Conservation (phyloP, 805 yeast species). For the Jamesozyma spencerorum region DNA sequence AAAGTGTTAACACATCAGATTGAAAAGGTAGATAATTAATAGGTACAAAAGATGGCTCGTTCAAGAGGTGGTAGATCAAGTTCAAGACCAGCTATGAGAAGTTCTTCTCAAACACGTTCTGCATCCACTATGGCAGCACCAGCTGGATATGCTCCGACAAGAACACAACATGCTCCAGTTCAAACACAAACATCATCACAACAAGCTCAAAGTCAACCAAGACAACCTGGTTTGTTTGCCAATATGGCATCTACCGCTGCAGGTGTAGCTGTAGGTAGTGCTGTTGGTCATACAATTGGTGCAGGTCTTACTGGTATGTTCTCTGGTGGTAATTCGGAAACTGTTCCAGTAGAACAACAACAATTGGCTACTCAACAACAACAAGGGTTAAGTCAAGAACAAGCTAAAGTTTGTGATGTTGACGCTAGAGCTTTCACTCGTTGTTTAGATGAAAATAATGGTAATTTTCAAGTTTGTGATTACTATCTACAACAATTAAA, state of each 20-base stretch:
- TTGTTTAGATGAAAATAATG: slow-evolving; percentile 87
- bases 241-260: slow-evolving; percentile 99
- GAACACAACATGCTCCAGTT: slow-evolving; percentile 1
- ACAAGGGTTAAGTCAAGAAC: slow-evolving; percentile 28
- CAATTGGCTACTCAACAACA: slow-evolving; percentile 25
- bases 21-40: too few species aligned
- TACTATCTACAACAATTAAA: slow-evolving; percentile 94
- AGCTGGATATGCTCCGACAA: slow-evolving; percentile 45
- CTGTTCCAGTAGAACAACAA: slow-evolving; percentile 39
- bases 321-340: slow-evolving; percentile 44
- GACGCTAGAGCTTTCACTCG: slow-evolving; percentile 94
- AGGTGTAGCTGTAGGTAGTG: slow-evolving; percentile 98
- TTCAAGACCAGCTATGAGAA: slow-evolving; percentile 38
- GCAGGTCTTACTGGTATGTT: slow-evolving; percentile 87
- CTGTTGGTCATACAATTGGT: slow-evolving; percentile 94
- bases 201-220: slow-evolving; percentile 45
- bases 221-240: slow-evolving; percentile 80
- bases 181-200: slow-evolving; percentile 11
- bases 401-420: slow-evolving; percentile 63
- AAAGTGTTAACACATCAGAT: too few species aligned
- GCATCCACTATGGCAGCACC: slow-evolving; percentile 73
- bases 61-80: slow-evolving; percentile 20
- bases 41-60: slow-evolving; percentile 34
- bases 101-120: slow-evolving; percentile 54
- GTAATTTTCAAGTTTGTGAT: slow-evolving; percentile 95